Conservation (phyloP, 805 yeast genomes). For the Tetrapisispora nanseiensis region DNA sequence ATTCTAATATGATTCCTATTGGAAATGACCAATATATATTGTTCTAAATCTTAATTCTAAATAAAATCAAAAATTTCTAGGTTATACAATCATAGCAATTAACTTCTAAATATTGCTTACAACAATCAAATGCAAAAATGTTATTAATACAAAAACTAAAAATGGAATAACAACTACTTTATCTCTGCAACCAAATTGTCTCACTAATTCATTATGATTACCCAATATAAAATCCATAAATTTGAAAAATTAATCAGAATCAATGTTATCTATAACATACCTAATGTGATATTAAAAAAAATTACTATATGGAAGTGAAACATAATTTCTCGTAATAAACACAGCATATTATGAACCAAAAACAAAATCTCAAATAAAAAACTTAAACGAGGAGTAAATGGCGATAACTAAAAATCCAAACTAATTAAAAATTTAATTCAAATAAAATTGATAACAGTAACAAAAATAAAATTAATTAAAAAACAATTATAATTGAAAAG, state of each 20-base stretch:
- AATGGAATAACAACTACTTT: not conserved
- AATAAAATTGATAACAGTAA: not conserved
- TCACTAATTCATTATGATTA: not conserved
- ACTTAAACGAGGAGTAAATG: constrained; percentile 3
- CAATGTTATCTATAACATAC: constrained; percentile 8
- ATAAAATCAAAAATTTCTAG: constrained; percentile 2
- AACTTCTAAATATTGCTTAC: not conserved
- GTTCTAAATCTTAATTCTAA: not conserved
- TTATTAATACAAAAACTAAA: not conserved
- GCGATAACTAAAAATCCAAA: not conserved
- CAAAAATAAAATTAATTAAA: too few species aligned
- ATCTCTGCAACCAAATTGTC: not conserved
- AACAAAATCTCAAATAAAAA: constrained; percentile 5
- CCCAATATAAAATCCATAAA: not conserved
- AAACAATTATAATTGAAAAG: too few species aligned
- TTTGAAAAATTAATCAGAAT: not conserved
- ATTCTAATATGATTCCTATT: not conserved
- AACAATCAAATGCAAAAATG: not conserved
- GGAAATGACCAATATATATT: not conserved
- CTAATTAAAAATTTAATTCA: not conserved
- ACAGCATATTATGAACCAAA: constrained; percentile 17
- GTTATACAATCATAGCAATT: not conserved
- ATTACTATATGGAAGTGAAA: constrained; percentile 27
- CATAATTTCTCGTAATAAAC: constrained; percentile 13
- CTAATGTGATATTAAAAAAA: constrained; percentile 10